phyloP scores from a whole-genome alignment of 1,284 basidiomycete genomes.

The Ceratobasidium theobromae region DNA sequence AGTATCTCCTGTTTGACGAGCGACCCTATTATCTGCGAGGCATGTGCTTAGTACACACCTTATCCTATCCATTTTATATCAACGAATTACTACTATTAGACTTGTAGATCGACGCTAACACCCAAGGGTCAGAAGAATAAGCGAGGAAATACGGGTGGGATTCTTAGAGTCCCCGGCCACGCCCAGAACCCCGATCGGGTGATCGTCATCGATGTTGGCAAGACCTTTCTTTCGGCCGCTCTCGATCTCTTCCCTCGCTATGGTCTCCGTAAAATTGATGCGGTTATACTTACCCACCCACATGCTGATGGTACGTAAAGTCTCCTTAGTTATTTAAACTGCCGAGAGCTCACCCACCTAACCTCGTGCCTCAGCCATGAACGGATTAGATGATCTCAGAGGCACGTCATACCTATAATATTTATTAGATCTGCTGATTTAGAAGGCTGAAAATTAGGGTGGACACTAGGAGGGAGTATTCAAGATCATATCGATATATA shows the following conservation, averaged over 20 bases:
- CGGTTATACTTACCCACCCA: constrained; percentile 74
- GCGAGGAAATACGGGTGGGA: constrained; percentile 71
- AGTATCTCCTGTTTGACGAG: constrained; percentile 16
- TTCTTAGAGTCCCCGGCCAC: constrained; percentile 51
- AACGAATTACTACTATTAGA: constrained; percentile 39
- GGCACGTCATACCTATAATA: constrained; percentile 47
- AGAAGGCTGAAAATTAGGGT: constrained; percentile 49
- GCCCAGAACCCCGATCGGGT: constrained; percentile 48
- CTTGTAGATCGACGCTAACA: constrained; percentile 65
- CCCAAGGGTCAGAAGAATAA: constrained; percentile 72
- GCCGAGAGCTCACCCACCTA: background rate
- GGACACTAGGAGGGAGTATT: constrained; percentile 68
- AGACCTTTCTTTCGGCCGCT: constrained; percentile 74
- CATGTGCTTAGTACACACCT: background rate
- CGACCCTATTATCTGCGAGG: constrained; percentile 22
- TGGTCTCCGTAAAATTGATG: constrained; percentile 71
- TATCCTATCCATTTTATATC: background rate
- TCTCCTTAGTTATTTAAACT: no score
- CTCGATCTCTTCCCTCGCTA: constrained; percentile 58
- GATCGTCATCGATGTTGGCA: constrained; percentile 77
- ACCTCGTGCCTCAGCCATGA: constrained; percentile 59
- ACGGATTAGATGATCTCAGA: constrained; percentile 79
- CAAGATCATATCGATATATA: constrained; percentile 75
- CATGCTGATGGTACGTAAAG: constrained; percentile 67
- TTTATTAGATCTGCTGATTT: background rate